These are phyloP conservation scores for Annulohypoxylon moriforme DNA, from an alignment of 495 filamentous ascomycete genomes.

Conservation along the genomic window DNA sequence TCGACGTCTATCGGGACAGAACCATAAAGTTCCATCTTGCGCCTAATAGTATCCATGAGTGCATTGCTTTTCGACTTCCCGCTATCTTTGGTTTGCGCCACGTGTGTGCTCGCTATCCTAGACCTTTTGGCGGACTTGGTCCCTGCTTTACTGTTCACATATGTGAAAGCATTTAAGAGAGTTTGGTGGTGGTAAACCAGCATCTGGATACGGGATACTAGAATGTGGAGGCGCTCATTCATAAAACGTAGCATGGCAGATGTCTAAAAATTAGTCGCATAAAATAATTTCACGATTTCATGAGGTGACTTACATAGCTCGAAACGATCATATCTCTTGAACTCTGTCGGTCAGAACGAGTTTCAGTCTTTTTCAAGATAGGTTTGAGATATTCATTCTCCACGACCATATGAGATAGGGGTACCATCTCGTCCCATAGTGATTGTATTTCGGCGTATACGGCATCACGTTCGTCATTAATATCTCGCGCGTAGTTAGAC, in stretches of 20 bases:
- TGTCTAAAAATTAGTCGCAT: constrained; percentile 31
- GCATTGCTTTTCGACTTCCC: constrained; percentile 1
- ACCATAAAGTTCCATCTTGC: constrained; percentile 46
- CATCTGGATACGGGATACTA: constrained; percentile 35
- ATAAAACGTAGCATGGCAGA: constrained; percentile 43
- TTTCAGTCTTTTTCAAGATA: constrained; percentile 26
- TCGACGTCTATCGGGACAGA: constrained; percentile 29
- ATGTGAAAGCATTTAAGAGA: constrained; percentile 22
- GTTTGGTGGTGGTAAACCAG: constrained; percentile 41
- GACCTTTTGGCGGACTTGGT: neutral
- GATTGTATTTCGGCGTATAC: constrained; percentile 42
- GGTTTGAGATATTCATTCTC: constrained; percentile 45
- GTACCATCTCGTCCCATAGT: constrained; percentile 44
- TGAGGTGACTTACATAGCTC: constrained; percentile 36
- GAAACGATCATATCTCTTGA: constrained; percentile 26
- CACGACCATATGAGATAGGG: constrained; percentile 47
- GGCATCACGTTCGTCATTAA: constrained; percentile 33
- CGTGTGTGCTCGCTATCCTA: neutral
- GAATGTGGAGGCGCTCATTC: constrained; percentile 41
- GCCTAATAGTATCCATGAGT: constrained; percentile 28
- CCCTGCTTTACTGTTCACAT: constrained; percentile 14
- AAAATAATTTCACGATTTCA: neutral
- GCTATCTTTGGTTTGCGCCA: neutral
- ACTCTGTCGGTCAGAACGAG: constrained; percentile 26
- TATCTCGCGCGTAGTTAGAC: constrained; percentile 6